Conservation (phyloP, 2,329 filamentous ascomycete species). For the Teratosphaeria viscida region DNA sequence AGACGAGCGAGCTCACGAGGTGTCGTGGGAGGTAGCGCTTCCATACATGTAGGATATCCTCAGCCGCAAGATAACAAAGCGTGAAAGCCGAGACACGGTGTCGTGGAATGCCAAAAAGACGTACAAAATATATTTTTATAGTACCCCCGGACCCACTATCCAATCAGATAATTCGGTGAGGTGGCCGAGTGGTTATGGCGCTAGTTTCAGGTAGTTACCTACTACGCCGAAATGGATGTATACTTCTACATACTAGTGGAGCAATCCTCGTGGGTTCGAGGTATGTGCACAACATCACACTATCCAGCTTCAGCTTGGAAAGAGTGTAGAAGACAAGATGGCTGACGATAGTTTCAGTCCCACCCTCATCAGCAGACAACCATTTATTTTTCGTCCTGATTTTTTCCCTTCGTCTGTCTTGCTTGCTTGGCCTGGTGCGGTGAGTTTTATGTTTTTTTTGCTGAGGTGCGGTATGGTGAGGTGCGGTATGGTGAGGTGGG, state of each 20-base stretch:
- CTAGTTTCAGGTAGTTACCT: conserved; percentile 2
- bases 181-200: conserved; percentile 4
- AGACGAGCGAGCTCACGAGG: no score
- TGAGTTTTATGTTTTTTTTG: background rate
- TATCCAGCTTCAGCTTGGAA: background rate
- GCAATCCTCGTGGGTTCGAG: conserved; percentile 5
- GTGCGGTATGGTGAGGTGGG: no score
- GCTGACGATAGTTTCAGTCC: background rate
- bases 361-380: background rate
- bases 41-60: no score
- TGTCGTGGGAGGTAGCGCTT: no score
- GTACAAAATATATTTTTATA: no score
- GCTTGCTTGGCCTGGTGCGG: background rate
- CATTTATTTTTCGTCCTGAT: background rate
- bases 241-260: conserved; percentile 2
- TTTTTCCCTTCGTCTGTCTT: background rate
- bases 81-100: no score
- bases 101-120: no score
- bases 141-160: background rate
- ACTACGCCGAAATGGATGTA: conserved; percentile 1
- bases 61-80: no score
- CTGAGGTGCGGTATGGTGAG: no score
- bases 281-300: background rate
- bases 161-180: background rate
- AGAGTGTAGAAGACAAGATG: background rate